phyloP scores from a whole-genome alignment of 1,284 basidiomycete genomes.

The Cryptococcus sp. region DNA sequence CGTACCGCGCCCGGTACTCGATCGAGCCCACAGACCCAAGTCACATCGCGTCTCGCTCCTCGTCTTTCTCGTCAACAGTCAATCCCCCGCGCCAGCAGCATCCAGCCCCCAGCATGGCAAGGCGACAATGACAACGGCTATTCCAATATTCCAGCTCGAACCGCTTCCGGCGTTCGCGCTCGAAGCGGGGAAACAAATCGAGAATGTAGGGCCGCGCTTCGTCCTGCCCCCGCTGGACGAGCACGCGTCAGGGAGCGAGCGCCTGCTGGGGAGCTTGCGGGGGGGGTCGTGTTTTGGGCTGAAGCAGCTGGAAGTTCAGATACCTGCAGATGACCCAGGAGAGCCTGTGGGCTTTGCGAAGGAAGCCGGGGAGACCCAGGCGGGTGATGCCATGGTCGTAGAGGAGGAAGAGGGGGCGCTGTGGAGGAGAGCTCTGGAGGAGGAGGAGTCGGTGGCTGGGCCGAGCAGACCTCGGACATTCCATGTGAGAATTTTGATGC shows the following conservation, averaged over 20 bases:
- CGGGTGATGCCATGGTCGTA: background rate
- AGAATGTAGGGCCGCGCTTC: constrained; percentile 16
- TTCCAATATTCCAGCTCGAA: constrained; percentile 8
- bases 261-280: constrained; percentile 21
- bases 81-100: background rate
- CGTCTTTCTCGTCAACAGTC: no score
- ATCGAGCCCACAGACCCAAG: background rate
- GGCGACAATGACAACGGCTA: background rate
- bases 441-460: constrained; percentile 18
- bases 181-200: background rate
- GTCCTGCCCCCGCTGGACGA: constrained; percentile 30
- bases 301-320: background rate
- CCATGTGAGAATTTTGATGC: constrained; percentile 11
- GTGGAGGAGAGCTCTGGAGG: constrained; percentile 7
- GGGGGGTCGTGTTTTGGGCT: constrained; percentile 7
- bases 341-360: background rate
- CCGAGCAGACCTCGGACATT: constrained; percentile 17
- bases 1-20: no score
- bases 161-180: background rate
- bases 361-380: background rate
- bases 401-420: background rate
- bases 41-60: no score
- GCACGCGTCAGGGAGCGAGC: constrained; percentile 24
- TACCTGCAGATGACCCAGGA: background rate
- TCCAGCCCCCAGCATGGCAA: background rate